Base-by-base conservation (phyloP, 257 asterid genomes). In the Forsythia suspensa region DNA sequence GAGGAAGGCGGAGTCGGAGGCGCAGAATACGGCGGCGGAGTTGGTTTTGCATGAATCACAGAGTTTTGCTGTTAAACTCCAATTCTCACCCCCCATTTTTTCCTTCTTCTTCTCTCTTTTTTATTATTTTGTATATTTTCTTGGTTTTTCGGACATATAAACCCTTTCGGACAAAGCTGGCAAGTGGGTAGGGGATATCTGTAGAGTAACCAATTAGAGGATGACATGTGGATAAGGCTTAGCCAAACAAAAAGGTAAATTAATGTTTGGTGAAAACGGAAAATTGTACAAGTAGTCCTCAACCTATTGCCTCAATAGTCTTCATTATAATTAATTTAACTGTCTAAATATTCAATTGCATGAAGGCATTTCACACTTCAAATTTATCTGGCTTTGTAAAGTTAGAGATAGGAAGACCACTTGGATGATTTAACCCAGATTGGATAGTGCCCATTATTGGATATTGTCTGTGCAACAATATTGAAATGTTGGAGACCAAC, bases 1-100 rank as follows among this genome's bases (percentile, higher is more conserved):
- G 24, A 94, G 86, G 82, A 89, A 94, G 39, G 97, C 97, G 68
- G 96, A 82, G 84, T 94, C 97, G 0, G 95, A 92, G 40, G 87
- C 86, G 90, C 97, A 94, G 88, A 89, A 94, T 72, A 91, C 86
- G 12, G 86, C 80, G 0, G 97, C 82, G 76, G 93, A 39, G 83
- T 81, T 9, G 57, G 92, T 5, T 71, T 89, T 91, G 92, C 98
- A 92, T 0, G 94, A 90, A 80, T 92, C 97, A 76, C 98, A 94
- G 1, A 81, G 75, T 85, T 89, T 92, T 13, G 94, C 90, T 15
- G 97, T 85, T 57, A 81, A 38, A 78, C 88, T 91, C 95, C 97
- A 88, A 66, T 80, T 87, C 75, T 88, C 92, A 1, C 82, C 82
- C 4, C 82, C 95, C 94, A 93, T 91, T 76, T 6, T 13, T 74